A percentile compares a stretch with the other conserved stretches of the same genome.
phyloP scores from a whole-genome alignment of 1,284 basidiomycete genomes.

The Ganoderma lucidum region DNA sequence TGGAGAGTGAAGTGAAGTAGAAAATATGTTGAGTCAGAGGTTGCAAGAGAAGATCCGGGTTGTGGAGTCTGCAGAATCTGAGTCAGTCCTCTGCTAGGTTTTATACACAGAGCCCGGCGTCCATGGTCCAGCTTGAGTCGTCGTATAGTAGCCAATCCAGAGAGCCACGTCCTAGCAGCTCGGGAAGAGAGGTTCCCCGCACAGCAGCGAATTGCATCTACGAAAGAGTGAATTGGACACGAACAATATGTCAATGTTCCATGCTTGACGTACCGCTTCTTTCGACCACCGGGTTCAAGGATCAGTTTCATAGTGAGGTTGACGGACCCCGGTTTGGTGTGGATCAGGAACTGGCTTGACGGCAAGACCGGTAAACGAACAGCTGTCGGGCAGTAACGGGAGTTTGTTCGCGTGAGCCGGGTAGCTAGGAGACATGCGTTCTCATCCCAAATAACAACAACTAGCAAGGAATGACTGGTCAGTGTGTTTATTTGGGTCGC shows the following conservation, averaged over 20 bases:
- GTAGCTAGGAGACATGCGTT: not conserved
- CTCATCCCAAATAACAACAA: not conserved
- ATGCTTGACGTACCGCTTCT: slow-evolving; percentile 1
- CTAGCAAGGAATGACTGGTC: not conserved
- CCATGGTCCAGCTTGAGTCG: not conserved
- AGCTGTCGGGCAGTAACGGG: not conserved
- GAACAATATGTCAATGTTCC: not conserved
- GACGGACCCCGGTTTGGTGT: not conserved
- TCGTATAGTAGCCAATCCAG: not conserved
- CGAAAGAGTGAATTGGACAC: not conserved
- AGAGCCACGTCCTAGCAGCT: not conserved
- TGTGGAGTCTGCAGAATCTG: not conserved
- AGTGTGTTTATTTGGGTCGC: not conserved
- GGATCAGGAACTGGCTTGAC: not conserved
- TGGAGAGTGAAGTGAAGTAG: not conserved
- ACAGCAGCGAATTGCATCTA: not conserved
- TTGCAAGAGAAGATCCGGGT: not conserved
- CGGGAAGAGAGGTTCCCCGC: not conserved
- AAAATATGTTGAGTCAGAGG: not conserved
- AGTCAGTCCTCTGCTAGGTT: not conserved
- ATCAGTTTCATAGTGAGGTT: not conserved
- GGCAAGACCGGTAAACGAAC: not conserved
- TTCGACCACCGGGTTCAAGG: not conserved
- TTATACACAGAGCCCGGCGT: not conserved
- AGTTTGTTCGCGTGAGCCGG: not conserved